A percentile compares a stretch with the other conserved stretches of the same genome.
Conservation (phyloP, 192 early-diverging fungal genomes). For the Rhizophagus sp. region DNA sequence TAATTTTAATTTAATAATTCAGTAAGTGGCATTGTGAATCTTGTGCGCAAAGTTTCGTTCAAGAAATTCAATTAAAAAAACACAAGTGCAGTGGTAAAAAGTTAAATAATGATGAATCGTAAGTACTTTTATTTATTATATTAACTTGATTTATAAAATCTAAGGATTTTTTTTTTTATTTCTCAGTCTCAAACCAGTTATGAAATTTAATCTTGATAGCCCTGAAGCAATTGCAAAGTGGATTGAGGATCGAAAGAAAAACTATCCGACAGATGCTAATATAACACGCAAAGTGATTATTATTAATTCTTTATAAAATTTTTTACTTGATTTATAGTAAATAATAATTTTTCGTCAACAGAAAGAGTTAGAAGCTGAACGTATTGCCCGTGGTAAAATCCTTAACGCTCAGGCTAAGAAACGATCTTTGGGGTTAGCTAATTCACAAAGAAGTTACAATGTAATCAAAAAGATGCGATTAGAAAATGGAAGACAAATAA, state of each 20-base stretch:
- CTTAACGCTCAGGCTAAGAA: not conserved
- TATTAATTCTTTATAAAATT: not conserved
- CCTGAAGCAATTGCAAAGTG: constrained; percentile 79
- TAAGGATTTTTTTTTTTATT: not conserved
- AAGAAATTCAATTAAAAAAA: not conserved
- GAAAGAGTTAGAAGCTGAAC: not conserved
- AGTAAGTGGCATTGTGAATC: not conserved
- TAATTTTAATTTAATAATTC: not conserved
- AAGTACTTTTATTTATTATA: not conserved
- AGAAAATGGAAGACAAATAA: not conserved
- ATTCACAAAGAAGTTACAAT: not conserved
- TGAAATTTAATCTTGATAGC: constrained; percentile 46
- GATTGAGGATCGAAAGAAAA: constrained; percentile 79
- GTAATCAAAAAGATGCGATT: not conserved
- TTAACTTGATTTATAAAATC: not conserved
- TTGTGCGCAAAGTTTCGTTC: not conserved
- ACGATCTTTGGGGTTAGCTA: not conserved
- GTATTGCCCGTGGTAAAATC: constrained; percentile 8
- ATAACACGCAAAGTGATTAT: constrained; percentile 60
- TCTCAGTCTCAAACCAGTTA: not conserved
- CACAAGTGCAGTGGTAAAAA: not conserved
- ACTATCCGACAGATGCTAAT: constrained; percentile 76
- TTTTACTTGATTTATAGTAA: not conserved
- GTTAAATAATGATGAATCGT: not conserved
- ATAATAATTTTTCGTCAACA: not conserved